These are phyloP conservation scores for Diaporthe sp. DNA, from an alignment of 2,329 filamentous ascomycete genomes.

Conservation along the genomic window DNA sequence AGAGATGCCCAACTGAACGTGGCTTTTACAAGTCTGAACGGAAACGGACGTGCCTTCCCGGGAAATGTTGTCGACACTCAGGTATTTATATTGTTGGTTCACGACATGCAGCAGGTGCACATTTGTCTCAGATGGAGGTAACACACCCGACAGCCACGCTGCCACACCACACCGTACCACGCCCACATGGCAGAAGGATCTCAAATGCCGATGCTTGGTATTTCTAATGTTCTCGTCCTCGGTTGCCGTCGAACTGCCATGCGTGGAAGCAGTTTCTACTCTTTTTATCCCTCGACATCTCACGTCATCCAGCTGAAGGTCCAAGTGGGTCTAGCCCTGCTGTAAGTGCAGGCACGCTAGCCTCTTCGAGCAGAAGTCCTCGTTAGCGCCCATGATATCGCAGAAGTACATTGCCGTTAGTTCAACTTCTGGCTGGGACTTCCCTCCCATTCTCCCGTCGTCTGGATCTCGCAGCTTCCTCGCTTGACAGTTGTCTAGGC, in stretches of 20 bases:
- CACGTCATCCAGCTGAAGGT: slow-evolving; percentile 21
- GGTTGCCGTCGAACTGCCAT: not conserved
- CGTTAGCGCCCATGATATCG: not conserved
- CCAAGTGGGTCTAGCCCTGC: slow-evolving; percentile 9
- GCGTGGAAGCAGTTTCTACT: not conserved
- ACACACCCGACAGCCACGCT: slow-evolving; percentile 2
- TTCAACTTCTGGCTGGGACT: not conserved
- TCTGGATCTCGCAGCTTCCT: not conserved
- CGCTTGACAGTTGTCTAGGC: not conserved
- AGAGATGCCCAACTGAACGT: not conserved
- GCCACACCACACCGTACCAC: not conserved
- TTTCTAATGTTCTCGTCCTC: not conserved
- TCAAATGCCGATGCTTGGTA: slow-evolving; percentile 15
- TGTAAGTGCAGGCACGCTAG: not conserved
- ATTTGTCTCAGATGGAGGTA: slow-evolving; percentile 6
- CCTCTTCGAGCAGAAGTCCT: not conserved
- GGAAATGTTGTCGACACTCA: not conserved
- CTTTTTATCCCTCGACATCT: not conserved
- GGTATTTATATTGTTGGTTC: not conserved
- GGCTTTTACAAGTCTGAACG: not conserved
- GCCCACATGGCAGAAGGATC: not conserved
- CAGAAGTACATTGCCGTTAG: slow-evolving; percentile 5
- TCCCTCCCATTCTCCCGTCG: not conserved
- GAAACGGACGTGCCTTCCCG: not conserved
- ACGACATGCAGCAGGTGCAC: not conserved